phyloP scores from a whole-genome alignment of 179 eudicot species.

The Actinidia chinensis region DNA sequence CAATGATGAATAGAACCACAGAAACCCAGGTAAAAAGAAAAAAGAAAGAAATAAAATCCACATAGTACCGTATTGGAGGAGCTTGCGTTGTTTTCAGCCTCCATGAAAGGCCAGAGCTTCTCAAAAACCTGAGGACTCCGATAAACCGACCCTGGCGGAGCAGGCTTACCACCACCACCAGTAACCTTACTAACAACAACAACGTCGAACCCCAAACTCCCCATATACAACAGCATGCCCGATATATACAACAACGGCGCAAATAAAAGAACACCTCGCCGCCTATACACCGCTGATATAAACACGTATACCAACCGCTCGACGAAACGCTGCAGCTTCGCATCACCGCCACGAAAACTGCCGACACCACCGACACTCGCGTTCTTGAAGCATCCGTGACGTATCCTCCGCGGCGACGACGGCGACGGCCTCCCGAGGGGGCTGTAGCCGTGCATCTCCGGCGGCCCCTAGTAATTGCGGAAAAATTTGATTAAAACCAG shows the following conservation, averaged over 20 bases:
- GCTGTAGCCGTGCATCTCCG: conserved; percentile 66
- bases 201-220: conserved; percentile 60
- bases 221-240: conserved; percentile 90
- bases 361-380: conserved; percentile 29
- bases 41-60: not conserved
- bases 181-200: conserved; percentile 28
- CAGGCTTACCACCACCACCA: conserved; percentile 25
- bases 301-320: conserved; percentile 65
- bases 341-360: conserved; percentile 20
- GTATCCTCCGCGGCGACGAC: conserved; percentile 51
- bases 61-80: conserved; percentile 59
- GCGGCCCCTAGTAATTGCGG: not conserved
- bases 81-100: conserved; percentile 56
- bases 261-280: conserved; percentile 72
- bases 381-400: conserved; percentile 39
- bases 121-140: conserved; percentile 83
- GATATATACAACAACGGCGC: conserved; percentile 82
- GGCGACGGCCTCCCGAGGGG: conserved; percentile 53
- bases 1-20: not conserved
- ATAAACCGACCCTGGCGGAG: conserved; percentile 72
- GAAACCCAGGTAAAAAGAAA: not conserved
- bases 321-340: conserved; percentile 51
- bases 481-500: not conserved
- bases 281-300: conserved; percentile 63
- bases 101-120: conserved; percentile 69